phyloP scores from a whole-genome alignment of 1,139 yeast species.

The Taphrina pruni region DNA sequence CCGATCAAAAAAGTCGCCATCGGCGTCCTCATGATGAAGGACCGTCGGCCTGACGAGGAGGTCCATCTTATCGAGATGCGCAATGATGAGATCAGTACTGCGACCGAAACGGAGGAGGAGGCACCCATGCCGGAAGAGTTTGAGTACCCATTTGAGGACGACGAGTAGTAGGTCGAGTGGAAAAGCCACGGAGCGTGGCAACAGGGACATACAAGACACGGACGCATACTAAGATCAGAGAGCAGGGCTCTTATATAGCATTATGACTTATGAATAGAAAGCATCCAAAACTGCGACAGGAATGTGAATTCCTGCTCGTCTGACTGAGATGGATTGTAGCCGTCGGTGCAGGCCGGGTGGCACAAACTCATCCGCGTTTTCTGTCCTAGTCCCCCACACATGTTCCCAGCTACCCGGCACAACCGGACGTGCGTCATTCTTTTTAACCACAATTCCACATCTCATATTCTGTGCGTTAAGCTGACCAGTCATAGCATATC shows the following conservation, averaged over 20 bases:
- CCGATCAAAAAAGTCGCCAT: conserved; percentile 69
- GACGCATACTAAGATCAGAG: background rate
- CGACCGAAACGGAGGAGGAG: conserved; percentile 58
- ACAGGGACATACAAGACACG: background rate
- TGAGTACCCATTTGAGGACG: conserved; percentile 53
- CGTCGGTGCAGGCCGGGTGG: too few species aligned
- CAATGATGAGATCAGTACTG: conserved; percentile 27
- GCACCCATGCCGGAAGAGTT: conserved; percentile 95
- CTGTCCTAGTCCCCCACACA: background rate
- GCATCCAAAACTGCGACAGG: background rate
- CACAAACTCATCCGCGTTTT: background rate
- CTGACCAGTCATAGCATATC: too few species aligned
- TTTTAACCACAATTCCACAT: too few species aligned
- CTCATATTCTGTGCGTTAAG: too few species aligned
- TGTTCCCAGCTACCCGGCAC: background rate
- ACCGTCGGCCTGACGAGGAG: conserved; percentile 68
- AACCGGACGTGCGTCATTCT: background rate
- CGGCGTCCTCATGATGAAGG: conserved; percentile 81
- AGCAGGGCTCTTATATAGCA: conserved; percentile 8
- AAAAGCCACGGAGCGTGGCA: background rate
- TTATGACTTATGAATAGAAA: conserved; percentile 18
- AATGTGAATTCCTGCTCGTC: too few species aligned
- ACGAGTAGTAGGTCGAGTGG: conserved; percentile 32
- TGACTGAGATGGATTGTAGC: too few species aligned
- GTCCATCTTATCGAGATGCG: conserved; percentile 62